Base-by-base conservation (phyloP, 495 filamentous ascomycete genomes). In the Cryomyces minteri region DNA sequence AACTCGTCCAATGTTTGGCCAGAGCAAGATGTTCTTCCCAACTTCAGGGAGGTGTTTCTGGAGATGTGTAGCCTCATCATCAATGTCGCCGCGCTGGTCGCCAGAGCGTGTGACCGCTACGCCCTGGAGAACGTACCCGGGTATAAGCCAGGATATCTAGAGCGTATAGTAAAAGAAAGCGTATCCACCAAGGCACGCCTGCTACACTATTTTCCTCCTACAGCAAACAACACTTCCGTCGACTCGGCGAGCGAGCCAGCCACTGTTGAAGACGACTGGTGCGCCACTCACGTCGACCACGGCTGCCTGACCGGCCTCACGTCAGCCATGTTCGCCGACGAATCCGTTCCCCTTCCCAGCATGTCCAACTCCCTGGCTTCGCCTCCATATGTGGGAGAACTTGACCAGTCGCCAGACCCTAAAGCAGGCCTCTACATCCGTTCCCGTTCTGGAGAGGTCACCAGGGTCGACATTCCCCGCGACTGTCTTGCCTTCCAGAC, bases 401-500 rank as follows among this genome's bases (percentile, higher is more conserved):
- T 95, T 0, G 49, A 71, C 0, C 47, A 59, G 5, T 81, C 84
- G 3, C 88, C 92, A 2, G 86, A 95, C 57, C 76, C 85, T 11
- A 67, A 74, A 14, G 79, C 90, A 0, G 90, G 90, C 0, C 67
- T 98, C 7, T 96, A 95, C 62, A 94, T 98, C 62, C 79, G 81
- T 49, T 87, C 85, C 32, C 79, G 90, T 10, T 74, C 74, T 1
- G 84, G 82, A 4, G 58, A 76, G 25, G 74, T 80, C 10, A 80
- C 83, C 25, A 87, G 94, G 59, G 84, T 96, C 50, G 78, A 76
- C 51, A 95, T 98, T 44, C 90, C 90, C 1, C 68, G 73, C 31
- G 84, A 93, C 54, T 88, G 84, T 61, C 76, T 98, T 32, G 90
- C 84, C 0, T 98, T 98, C 54, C 90, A 98, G 69, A 98, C 90